These are phyloP conservation scores for Aquanectria penicillioides DNA, from an alignment of 2,329 filamentous ascomycete species.

Conservation along the genomic window DNA sequence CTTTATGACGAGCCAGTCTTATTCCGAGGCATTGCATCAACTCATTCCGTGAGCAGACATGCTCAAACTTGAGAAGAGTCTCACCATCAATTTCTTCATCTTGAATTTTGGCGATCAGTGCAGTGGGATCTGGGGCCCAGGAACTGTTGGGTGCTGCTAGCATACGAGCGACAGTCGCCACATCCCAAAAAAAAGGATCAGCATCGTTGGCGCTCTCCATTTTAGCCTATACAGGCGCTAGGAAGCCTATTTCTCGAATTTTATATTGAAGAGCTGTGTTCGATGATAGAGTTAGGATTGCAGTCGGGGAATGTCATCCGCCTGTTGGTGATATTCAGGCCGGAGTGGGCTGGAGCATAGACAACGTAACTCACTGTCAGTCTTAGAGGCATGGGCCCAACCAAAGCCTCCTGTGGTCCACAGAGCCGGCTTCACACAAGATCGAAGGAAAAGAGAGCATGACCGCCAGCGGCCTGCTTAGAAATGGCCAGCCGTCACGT, in stretches of 20 bases:
- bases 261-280: not conserved
- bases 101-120: slow-evolving; percentile 65
- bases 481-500: not conserved
- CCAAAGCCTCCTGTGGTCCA: not conserved
- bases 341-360: no score
- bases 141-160: slow-evolving; percentile 67
- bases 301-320: no score
- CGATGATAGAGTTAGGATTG: no score
- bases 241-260: slow-evolving; percentile 5
- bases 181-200: slow-evolving; percentile 81
- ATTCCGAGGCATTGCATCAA: slow-evolving; percentile 66
- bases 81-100: slow-evolving; percentile 74
- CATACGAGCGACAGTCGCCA: slow-evolving; percentile 72
- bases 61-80: slow-evolving; percentile 66
- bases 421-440: not conserved
- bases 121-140: slow-evolving; percentile 58
- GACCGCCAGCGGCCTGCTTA: slow-evolving; percentile 25
- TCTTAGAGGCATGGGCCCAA: not conserved
- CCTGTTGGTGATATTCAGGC: no score
- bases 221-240: slow-evolving; percentile 10
- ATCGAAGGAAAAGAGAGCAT: slow-evolving; percentile 26
- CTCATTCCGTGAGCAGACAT: slow-evolving; percentile 61
- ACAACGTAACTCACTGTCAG: no score
- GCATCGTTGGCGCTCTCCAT: slow-evolving; percentile 45
- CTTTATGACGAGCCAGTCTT: slow-evolving; percentile 65